Conservation (phyloP, 768 basidiomycete species). For the Pulveroboletus sp. region DNA sequence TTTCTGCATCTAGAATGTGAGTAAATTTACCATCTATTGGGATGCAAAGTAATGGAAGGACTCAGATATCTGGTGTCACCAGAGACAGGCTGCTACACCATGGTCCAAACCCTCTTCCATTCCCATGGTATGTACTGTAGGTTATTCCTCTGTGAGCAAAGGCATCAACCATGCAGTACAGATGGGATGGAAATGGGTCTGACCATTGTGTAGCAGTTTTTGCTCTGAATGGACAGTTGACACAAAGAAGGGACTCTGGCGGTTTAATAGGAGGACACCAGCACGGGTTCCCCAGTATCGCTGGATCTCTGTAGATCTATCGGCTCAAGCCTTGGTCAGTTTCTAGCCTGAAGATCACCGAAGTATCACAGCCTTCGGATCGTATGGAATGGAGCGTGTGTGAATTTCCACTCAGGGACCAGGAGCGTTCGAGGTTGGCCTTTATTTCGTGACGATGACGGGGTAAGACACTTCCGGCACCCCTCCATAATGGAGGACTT, state of each 20-base stretch:
- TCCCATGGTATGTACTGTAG: conserved; percentile 44
- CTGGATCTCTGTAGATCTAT: conserved; percentile 6
- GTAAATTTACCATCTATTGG: not conserved
- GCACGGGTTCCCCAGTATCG: not conserved
- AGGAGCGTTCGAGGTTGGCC: not conserved
- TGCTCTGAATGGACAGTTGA: conserved; percentile 7
- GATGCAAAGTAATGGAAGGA: not conserved
- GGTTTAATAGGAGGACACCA: conserved; percentile 8
- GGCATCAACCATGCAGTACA: conserved; percentile 24
- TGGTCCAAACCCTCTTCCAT: conserved; percentile 41
- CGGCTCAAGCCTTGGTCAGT: not conserved
- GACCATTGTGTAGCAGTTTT: conserved; percentile 24
- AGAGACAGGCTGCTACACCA: conserved; percentile 10
- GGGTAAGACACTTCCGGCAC: not conserved
- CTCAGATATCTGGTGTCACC: not conserved
- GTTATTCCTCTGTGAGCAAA: conserved; percentile 26
- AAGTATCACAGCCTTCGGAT: not conserved
- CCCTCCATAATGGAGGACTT: conserved; percentile 1
- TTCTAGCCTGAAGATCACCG: not conserved
- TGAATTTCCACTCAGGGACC: not conserved
- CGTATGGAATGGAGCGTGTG: not conserved
- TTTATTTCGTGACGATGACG: conserved; percentile 4
- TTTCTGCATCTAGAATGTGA: not conserved
- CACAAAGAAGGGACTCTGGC: not conserved
- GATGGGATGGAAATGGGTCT: conserved; percentile 26